Base-by-base conservation (phyloP, 331 rosid species). In the Ulmus americana region DNA sequence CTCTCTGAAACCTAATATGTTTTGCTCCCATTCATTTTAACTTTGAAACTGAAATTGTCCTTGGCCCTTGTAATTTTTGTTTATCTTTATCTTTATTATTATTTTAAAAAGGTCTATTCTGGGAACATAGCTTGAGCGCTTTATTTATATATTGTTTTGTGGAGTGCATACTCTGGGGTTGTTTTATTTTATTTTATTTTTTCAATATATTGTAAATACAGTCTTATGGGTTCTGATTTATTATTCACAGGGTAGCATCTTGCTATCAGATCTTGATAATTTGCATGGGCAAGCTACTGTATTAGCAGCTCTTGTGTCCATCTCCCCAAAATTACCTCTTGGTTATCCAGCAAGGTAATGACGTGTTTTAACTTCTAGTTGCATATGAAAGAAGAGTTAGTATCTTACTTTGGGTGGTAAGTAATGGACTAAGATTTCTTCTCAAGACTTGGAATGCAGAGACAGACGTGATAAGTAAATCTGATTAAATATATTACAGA, bases 241-340 rank as follows among this genome's bases (percentile, higher is more conserved):
- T 78, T 71, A 54, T 74, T 39, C 70, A 59, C 80, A 92, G 98
- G 96, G 95, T 73, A 80, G 80, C 80, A 77, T 72, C 77, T 73
- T 92, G 81, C 97, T 86, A 77, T 76, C 78, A 74, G 97, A 82
- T 76, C 89, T 92, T 4, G 85, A 92, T 75, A 86, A 95, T 57
- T 82, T 92, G 82, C 91, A 92, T 54, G 98, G 98, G 35, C 98
- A 92, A 72, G 95, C 98, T 73, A 72, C 91, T 66, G 85, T 89
- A 59, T 83, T 92, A 84, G 91, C 98, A 67, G 89, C 96, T 70
- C 79, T 92, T 77, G 95, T 92, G 47, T 85, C 95, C 57, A 76
- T 89, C 70, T 89, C 97, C 54, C 98, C 95, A 70, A 92, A 83
- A 73, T 71, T 92, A 64, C 98, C 89, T 60, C 95, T 89, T 76